phyloP scores from a whole-genome alignment of 1,284 basidiomycete species.

The Pascua guehoae region DNA sequence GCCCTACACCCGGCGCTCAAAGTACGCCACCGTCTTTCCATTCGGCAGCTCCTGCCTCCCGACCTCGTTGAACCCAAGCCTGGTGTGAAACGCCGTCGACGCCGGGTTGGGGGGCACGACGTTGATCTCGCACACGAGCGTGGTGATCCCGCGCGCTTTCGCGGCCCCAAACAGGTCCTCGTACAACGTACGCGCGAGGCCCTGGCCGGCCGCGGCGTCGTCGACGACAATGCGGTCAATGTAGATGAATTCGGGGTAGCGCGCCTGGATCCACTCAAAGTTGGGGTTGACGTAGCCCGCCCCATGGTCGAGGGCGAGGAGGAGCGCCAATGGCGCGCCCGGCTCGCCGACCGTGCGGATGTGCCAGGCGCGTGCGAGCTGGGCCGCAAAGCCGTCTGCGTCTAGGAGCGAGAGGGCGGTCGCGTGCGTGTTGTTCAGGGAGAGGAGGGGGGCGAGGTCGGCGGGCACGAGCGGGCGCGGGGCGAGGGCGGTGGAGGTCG shows the following conservation, averaged over 20 bases:
- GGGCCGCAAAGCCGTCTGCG: slow-evolving; percentile 5
- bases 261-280: slow-evolving; percentile 10
- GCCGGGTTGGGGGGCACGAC: slow-evolving; percentile 12
- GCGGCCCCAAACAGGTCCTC: not conserved
- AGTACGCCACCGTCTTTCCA: slow-evolving; percentile 16
- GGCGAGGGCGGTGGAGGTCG: not conserved
- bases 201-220: not conserved
- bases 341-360: slow-evolving; percentile 9
- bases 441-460: slow-evolving; percentile 3
- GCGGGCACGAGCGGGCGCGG: slow-evolving; percentile 1
- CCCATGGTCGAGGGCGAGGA: slow-evolving; percentile 4
- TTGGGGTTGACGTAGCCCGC: slow-evolving; percentile 12
- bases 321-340: slow-evolving; percentile 5
- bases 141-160: not conserved
- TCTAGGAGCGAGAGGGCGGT: slow-evolving; percentile 4
- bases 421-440: slow-evolving; percentile 12
- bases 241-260: slow-evolving; percentile 10
- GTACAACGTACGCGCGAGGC: slow-evolving; percentile 8
- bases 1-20: slow-evolving; percentile 5
- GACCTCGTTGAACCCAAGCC: slow-evolving; percentile 11
- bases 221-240: slow-evolving; percentile 13
- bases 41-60: slow-evolving; percentile 4
- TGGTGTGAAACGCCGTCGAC: slow-evolving; percentile 6
- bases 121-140: slow-evolving; percentile 15
- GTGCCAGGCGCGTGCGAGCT: slow-evolving; percentile 4